Conservation (phyloP, 2,329 filamentous ascomycete species). For the Aspergillus alliaceus region DNA sequence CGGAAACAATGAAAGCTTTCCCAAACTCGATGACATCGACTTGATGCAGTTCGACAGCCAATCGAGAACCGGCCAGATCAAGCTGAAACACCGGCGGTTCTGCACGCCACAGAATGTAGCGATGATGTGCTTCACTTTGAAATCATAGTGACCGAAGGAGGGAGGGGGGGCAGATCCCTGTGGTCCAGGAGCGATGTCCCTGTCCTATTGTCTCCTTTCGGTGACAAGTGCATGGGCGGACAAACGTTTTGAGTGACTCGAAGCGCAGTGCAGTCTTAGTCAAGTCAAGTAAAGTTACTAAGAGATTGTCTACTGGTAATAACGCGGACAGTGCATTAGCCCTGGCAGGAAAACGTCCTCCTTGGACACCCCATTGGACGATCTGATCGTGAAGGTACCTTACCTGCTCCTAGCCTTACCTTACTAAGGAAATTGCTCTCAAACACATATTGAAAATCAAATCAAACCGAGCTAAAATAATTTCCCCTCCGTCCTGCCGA, state of each 20-base stretch:
- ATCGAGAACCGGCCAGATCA: neutral
- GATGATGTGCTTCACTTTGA: constrained; percentile 14
- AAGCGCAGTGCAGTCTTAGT: no score
- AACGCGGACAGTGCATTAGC: constrained; percentile 4
- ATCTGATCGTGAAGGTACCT: constrained; percentile 12
- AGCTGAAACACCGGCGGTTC: constrained; percentile 9
- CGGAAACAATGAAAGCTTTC: constrained; percentile 14
- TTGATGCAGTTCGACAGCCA: neutral
- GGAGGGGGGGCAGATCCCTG: neutral
- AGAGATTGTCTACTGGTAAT: neutral
- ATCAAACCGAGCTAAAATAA: no score
- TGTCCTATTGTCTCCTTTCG: neutral
- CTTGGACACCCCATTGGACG: neutral
- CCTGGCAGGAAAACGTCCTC: neutral
- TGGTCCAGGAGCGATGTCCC: neutral
- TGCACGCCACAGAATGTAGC: constrained; percentile 12
- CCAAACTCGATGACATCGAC: constrained; percentile 13
- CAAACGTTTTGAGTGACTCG: no score
- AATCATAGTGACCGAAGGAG: neutral
- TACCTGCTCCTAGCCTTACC: constrained; percentile 2
- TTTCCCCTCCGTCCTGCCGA: neutral
- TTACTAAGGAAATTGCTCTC: constrained; percentile 8
- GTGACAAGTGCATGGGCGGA: neutral
- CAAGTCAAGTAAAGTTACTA: neutral
- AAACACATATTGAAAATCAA: no score